Base-by-base conservation (phyloP, 2,329 filamentous ascomycete genomes). In the Hymenoscyphus infarciens region DNA sequence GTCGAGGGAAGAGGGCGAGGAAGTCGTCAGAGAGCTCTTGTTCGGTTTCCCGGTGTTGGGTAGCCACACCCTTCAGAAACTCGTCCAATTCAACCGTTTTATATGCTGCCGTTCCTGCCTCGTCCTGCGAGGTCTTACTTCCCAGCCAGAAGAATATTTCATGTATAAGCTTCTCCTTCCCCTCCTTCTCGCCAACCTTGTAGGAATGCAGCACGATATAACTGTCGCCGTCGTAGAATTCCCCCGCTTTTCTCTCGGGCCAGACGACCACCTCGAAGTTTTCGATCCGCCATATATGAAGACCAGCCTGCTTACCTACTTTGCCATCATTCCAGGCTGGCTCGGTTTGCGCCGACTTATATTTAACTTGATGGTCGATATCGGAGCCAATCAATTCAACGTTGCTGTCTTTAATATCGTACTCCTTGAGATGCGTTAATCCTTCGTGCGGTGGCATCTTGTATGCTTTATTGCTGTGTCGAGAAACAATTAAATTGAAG, bases 91-190 rank as follows among this genome's bases (percentile, higher is more conserved):
- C 87, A 27, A 88, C 86, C 0, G 87, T 87, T 77, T 89, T 90
- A 76, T 90, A 88, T 1, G 87, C 87, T 0, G 87, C 87, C 0
- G 83, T 85, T 16, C 87, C 87, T 1, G 86, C 86, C 75, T 90
- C 87, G 66, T 89, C 87, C 75, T 88, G 85, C 2, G 83, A 82
- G 0, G 86, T 89, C 70, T 87, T 82, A 59, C 75, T 78, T 4
- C 87, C 87, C 0, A 89, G 80, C 87, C 86, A 90, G 77, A 89
- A 89, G 78, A 87, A 89, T 70, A 89, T 82, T 57, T 89, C 86
- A 68, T 89, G 86, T 52, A 76, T 77, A 4, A 88, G 76, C 63
- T 81, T 71, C 73, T 74, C 75, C 63, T 81, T 68, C 72, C 74
- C 75, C n/a, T 77, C 74, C 39, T 77, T 75, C 52, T 77, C 75